Evolutionary conservation across 805 yeast genomes (phyloP).

Genomic region (Candida railenensis): DNA sequence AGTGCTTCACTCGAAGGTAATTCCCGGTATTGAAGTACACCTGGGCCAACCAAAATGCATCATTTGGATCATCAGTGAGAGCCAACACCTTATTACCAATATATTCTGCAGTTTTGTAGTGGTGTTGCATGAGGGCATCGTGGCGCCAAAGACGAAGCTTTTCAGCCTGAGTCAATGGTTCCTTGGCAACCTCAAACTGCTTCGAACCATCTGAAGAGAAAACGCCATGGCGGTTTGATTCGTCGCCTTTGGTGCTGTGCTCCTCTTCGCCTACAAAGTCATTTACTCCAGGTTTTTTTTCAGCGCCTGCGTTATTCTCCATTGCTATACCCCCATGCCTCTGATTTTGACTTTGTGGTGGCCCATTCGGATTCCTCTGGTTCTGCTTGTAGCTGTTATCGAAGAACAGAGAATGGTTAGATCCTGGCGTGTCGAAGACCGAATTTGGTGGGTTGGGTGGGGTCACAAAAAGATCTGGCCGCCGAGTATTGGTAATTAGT

Average conservation of each 20-base stretch:
- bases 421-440: constrained; percentile 43
- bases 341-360: background rate
- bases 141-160: constrained; percentile 88
- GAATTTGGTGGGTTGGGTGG: constrained; percentile 49
- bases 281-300: background rate
- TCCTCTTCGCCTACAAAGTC: background rate
- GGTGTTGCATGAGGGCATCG: constrained; percentile 90
- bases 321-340: background rate
- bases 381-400: constrained; percentile 10
- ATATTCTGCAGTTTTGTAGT: constrained; percentile 83
- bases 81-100: constrained; percentile 88
- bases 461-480: constrained; percentile 42
- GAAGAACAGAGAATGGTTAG: constrained; percentile 39
- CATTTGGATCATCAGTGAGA: constrained; percentile 83
- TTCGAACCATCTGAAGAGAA: background rate
- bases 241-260: constrained; percentile 2
- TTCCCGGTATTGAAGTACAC: constrained; percentile 76
- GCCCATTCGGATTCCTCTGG: background rate
- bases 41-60: constrained; percentile 96
- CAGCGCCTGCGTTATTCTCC: background rate
- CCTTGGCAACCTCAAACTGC: constrained; percentile 11
- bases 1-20: constrained; percentile 73
- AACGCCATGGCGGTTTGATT: constrained; percentile 5
- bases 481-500: constrained; percentile 41
- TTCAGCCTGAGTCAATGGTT: constrained; percentile 76